Evolutionary conservation across 1,284 basidiomycete species (phyloP).

Genomic region (Ustilago sp.): DNA sequence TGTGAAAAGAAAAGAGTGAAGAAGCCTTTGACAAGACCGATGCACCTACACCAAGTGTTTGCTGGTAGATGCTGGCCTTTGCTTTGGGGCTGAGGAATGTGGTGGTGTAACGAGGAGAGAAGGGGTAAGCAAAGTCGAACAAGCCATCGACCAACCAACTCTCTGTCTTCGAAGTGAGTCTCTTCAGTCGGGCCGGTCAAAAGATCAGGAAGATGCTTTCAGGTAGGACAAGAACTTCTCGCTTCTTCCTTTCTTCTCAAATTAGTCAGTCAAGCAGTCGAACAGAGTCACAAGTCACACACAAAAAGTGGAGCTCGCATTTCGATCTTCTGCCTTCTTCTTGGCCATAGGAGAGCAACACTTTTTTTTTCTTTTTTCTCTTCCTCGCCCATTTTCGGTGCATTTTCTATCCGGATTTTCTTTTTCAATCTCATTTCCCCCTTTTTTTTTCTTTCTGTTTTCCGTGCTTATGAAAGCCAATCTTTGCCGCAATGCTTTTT

Average conservation of each 20-base stretch:
- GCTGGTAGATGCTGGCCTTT: constrained; percentile 7
- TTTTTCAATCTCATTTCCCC: background rate
- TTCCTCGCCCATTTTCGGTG: background rate
- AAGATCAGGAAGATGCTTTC: background rate
- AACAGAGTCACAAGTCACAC: background rate
- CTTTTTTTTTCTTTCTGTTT: background rate
- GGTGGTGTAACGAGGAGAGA: background rate
- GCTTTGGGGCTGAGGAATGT: constrained; percentile 5
- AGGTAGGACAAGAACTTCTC: background rate
- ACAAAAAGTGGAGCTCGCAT: constrained; percentile 6
- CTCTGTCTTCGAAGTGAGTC: background rate
- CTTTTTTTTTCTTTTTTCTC: constrained; percentile 8
- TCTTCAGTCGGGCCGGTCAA: background rate
- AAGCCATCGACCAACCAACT: background rate
- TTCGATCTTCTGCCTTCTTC: constrained; percentile 5
- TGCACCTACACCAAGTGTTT: constrained; percentile 11
- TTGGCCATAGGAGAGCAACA: constrained; percentile 18
- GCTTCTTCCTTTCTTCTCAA: background rate
- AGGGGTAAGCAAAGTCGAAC: background rate
- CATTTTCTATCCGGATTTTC: background rate
- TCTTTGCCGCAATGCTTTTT: background rate
- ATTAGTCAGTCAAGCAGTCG: background rate
- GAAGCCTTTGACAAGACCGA: constrained; percentile 15
- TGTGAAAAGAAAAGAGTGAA: background rate
- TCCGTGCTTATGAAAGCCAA: constrained; percentile 15